These are phyloP conservation scores for Ophiostoma australiae DNA, from an alignment of 2,329 filamentous ascomycete genomes.

Conservation along the genomic window DNA sequence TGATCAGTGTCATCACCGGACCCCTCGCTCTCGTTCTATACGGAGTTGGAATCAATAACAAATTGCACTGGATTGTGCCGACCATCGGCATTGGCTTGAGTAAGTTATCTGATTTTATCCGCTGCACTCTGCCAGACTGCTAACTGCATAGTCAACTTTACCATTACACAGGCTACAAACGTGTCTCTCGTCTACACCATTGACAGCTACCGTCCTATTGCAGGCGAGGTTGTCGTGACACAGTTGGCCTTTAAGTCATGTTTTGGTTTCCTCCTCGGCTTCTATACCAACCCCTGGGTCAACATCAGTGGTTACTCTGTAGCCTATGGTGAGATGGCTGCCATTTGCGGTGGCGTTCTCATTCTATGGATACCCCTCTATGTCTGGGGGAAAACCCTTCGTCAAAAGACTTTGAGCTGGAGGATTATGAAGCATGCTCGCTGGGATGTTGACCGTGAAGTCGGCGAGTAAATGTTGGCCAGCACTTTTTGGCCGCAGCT, in stretches of 20 bases:
- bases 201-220: constrained; percentile 53
- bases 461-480: constrained; percentile 42
- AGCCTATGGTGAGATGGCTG: constrained; percentile 55
- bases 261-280: constrained; percentile 55
- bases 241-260: constrained; percentile 52
- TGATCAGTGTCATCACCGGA: constrained; percentile 47
- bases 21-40: constrained; percentile 44
- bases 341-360: constrained; percentile 45
- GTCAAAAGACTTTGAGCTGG: constrained; percentile 47
- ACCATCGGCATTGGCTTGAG: constrained; percentile 51
- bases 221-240: constrained; percentile 51
- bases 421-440: constrained; percentile 41
- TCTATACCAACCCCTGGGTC: constrained; percentile 59
- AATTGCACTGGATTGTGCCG: constrained; percentile 51
- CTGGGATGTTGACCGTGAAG: constrained; percentile 51
- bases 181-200: constrained; percentile 54
- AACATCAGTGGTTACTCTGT: constrained; percentile 44
- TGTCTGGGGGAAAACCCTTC: constrained; percentile 47
- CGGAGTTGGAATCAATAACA: constrained; percentile 44
- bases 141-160: constrained; percentile 45
- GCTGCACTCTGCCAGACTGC: neutral
- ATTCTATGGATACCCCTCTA: constrained; percentile 48
- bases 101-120: constrained; percentile 33
- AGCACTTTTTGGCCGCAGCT: neutral
- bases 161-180: constrained; percentile 52